phyloP scores from a whole-genome alignment of 2,329 filamentous ascomycete species.

The Sporothrix pallida region DNA sequence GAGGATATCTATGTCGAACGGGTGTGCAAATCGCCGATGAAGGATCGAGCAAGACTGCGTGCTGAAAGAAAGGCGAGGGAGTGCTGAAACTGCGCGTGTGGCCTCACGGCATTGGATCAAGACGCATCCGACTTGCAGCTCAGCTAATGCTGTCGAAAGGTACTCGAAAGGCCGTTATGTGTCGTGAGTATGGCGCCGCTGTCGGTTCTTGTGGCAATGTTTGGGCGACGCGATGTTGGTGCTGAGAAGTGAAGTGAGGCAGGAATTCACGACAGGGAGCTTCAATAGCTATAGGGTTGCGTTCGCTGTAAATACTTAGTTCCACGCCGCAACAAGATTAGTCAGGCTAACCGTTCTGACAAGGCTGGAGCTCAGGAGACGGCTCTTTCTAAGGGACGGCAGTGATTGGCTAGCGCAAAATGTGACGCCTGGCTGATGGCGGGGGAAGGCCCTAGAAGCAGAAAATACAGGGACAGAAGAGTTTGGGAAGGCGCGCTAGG shows the following conservation, averaged over 20 bases:
- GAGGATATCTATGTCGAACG: neutral
- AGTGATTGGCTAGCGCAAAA: slow-evolving; percentile 21
- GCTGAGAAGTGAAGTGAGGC: neutral
- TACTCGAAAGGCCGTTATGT: neutral
- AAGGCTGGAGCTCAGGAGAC: slow-evolving; percentile 21
- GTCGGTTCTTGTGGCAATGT: neutral
- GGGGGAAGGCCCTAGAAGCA: slow-evolving; percentile 33
- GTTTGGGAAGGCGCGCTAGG: slow-evolving; percentile 3
- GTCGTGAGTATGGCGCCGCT: neutral
- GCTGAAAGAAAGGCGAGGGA: neutral
- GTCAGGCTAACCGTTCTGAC: slow-evolving; percentile 23
- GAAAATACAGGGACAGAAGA: neutral
- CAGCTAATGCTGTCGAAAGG: neutral
- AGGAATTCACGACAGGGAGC: slow-evolving; percentile 6
- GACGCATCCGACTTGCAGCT: neutral
- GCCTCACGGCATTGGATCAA: slow-evolving; percentile 6
- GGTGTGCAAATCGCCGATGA: neutral
- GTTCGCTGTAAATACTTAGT: neutral
- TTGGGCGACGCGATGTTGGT: neutral
- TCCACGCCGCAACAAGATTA: slow-evolving; percentile 17
- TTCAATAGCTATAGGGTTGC: neutral
- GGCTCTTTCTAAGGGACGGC: neutral
- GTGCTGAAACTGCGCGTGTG: neutral
- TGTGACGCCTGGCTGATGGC: slow-evolving; percentile 8
- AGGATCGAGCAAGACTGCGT: neutral